Base-by-base conservation (phyloP, 768 basidiomycete species). In the Mycena polygramma region DNA sequence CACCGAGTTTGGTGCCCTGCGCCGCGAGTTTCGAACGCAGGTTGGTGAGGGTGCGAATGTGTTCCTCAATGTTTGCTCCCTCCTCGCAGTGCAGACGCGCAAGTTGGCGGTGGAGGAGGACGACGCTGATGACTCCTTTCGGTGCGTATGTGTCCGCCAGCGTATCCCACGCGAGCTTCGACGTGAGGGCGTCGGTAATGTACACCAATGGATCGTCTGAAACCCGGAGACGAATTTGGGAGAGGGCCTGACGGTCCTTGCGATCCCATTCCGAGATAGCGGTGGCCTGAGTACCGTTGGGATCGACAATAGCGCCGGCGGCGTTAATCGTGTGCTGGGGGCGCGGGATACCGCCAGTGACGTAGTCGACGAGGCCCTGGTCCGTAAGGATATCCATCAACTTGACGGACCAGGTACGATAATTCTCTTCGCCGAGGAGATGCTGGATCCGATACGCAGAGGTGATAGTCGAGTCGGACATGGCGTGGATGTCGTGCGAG, bases 211-310 rank as follows among this genome's bases (percentile, higher is more conserved):
- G 61, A 13, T 63, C 49, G 19, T 63, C 61, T 17, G 61, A 39
- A 7, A 63, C 61, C 19, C 61, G 61, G 22, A 59, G 69, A 24
- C 79, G 61, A 45, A 83, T 82, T 1, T 72, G 66, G 26, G 76
- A 77, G 2, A 79, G 75, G 20, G 80, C 80, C 71, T 77, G 76
- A 13, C 72, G 66, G 69, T 83, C 79, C 57, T 77, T 77, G 37
- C 69, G 57, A 8, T 73, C 62, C 68, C 63, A 63, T 3, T 5
- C 30, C 1, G 5, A 0, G 20, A 64, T 70, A 1, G 41, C 49
- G 9, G 11, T 9, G 15, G 70, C 68, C 10, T 49, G 43, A 7
- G 68, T 63, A 17, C 48, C 66, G 11, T 67, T 35, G 2, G 61
- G 60, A 26, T 55, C 67, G 55, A 55, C 59, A 22, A 55, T 45